Conservation (phyloP, 129 eudicot genomes). For the Apium graveolens region DNA sequence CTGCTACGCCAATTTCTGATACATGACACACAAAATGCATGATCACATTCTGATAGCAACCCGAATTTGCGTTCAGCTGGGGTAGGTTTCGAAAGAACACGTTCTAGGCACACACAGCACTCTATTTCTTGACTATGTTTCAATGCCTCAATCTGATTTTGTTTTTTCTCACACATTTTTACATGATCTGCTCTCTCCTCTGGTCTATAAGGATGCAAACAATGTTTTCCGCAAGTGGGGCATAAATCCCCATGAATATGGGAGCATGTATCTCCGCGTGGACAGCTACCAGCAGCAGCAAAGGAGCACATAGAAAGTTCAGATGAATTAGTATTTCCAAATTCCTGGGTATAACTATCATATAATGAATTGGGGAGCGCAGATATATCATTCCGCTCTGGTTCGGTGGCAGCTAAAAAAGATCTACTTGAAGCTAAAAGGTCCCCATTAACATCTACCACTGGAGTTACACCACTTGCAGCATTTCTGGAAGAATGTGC, state of each 20-base stretch:
- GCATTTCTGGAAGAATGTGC: slow-evolving; percentile 2
- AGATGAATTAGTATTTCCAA: slow-evolving; percentile 36
- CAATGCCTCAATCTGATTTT: slow-evolving; percentile 57
- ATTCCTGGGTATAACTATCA: slow-evolving; percentile 25
- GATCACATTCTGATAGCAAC: slow-evolving; percentile 84
- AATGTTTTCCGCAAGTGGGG: slow-evolving; percentile 66
- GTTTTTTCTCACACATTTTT: slow-evolving; percentile 56
- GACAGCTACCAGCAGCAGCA: slow-evolving; percentile 15
- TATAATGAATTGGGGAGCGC: slow-evolving; percentile 24
- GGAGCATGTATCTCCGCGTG: slow-evolving; percentile 80
- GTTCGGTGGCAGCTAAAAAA: slow-evolving; percentile 20
- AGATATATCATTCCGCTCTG: slow-evolving; percentile 40
- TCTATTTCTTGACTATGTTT: slow-evolving; percentile 97
- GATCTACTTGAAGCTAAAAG: slow-evolving; percentile 41
- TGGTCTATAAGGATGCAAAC: slow-evolving; percentile 82
- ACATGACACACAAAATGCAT: slow-evolving; percentile 85
- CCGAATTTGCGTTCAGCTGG: slow-evolving; percentile 81
- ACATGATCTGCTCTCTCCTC: slow-evolving; percentile 78
- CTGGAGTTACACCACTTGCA: neutral
- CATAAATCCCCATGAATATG: slow-evolving; percentile 88
- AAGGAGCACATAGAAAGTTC: slow-evolving; percentile 32
- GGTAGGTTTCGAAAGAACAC: slow-evolving; percentile 62
- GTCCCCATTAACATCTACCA: slow-evolving; percentile 19
- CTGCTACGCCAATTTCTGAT: slow-evolving; percentile 91
- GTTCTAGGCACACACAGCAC: slow-evolving; percentile 91